Percentiles rank a stretch among this genome's conserved stretches.
Evolutionary conservation across 2,329 filamentous ascomycete genomes (phyloP).

Genomic region (Diaporthe eres): DNA sequence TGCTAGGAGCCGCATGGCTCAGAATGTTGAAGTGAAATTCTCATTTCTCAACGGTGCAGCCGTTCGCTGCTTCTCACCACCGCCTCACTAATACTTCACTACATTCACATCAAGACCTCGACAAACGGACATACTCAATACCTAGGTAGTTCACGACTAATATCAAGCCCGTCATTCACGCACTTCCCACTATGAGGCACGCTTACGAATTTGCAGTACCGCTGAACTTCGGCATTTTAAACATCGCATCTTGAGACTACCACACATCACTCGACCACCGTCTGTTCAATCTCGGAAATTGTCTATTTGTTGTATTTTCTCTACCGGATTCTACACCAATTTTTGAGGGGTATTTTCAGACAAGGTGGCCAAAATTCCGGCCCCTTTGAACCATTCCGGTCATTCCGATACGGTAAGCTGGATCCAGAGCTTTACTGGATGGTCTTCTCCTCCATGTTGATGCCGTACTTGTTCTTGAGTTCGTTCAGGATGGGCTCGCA

Average conservation of each 20-base stretch:
- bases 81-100: not conserved
- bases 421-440: slow-evolving; percentile 52
- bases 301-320: slow-evolving; percentile 14
- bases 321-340: slow-evolving; percentile 26
- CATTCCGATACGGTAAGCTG: not conserved
- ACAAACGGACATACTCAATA: not conserved
- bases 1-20: not conserved
- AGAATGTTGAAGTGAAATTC: not conserved
- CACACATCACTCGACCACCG: not conserved
- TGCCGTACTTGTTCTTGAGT: slow-evolving; percentile 83
- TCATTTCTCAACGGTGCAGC: slow-evolving; percentile 2
- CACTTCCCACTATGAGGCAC: not conserved
- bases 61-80: not conserved
- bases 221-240: not conserved
- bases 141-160: not conserved
- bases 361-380: too few relatives aligned
- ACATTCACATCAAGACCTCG: not conserved
- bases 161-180: fast-evolving
- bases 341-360: slow-evolving; percentile 27
- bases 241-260: not conserved
- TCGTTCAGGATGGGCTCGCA: slow-evolving; percentile 82
- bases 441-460: slow-evolving; percentile 80
- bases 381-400: not conserved
- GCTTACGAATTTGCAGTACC: not conserved
- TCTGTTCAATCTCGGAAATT: not conserved